Evolutionary conservation across 1,139 yeast species (phyloP).

Genomic region (Scheffersomyces lignicola): DNA sequence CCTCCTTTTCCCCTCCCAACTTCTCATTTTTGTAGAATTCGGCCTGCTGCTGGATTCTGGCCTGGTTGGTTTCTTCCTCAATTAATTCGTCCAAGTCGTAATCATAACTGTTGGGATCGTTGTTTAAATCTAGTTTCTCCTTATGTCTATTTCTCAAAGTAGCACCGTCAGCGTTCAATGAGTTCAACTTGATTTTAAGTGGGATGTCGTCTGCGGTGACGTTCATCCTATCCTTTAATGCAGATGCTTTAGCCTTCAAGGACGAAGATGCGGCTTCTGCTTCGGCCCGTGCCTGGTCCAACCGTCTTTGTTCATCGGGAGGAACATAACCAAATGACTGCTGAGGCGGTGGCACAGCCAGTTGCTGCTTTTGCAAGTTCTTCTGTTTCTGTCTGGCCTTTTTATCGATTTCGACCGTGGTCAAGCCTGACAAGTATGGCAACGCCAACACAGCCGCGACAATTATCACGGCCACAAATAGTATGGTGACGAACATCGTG

Average conservation of each 20-base stretch:
- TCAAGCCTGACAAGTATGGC: conserved; percentile 42
- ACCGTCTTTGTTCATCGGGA: conserved; percentile 34
- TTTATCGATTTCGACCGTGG: conserved; percentile 27
- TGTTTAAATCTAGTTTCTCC: conserved; percentile 34
- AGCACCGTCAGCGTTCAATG: conserved; percentile 12
- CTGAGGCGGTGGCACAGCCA: conserved; percentile 4
- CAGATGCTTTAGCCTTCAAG: conserved; percentile 25
- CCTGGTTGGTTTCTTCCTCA: conserved; percentile 25
- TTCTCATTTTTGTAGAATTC: conserved; percentile 28
- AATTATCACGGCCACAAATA: conserved; percentile 26
- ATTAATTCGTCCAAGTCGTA: conserved; percentile 34
- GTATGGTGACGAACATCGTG: conserved; percentile 31
- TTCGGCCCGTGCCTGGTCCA: conserved; percentile 12
- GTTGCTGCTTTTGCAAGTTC: conserved; percentile 9
- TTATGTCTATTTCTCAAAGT: conserved; percentile 22
- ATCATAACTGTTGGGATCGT: conserved; percentile 35
- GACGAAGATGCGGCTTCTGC: conserved; percentile 13
- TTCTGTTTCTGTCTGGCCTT: conserved; percentile 11
- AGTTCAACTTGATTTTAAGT: conserved; percentile 30
- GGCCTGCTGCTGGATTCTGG: conserved; percentile 19
- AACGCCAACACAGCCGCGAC: conserved; percentile 32
- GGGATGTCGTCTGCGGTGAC: conserved; percentile 44
- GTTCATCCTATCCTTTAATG: conserved; percentile 29
- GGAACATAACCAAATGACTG: conserved; percentile 34
- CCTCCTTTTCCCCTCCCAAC: conserved; percentile 33